A percentile compares a stretch with the other conserved stretches of the same genome.
Conservation (phyloP, 2,329 filamentous ascomycete species). For the Pyrenochaeta sp. region DNA sequence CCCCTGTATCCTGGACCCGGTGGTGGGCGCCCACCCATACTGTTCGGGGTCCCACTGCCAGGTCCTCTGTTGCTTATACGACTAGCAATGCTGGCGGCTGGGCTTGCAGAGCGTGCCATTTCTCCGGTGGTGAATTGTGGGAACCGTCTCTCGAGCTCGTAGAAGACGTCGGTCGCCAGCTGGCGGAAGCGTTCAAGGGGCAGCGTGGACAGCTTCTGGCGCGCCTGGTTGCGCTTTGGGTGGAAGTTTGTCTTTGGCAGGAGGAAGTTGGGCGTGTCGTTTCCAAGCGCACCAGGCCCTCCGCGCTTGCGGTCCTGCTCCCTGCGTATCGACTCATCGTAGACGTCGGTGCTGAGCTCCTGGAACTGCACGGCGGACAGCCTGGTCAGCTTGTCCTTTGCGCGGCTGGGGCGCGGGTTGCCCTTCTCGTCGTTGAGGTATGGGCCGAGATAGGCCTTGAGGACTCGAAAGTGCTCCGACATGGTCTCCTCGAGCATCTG, state of each 20-base stretch:
- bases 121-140: conserved; percentile 79
- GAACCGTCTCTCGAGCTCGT: conserved; percentile 89
- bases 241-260: conserved; percentile 90
- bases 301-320: conserved; percentile 68
- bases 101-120: conserved; percentile 72
- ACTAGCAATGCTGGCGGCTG: conserved; percentile 65
- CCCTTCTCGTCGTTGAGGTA: conserved; percentile 77
- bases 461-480: conserved; percentile 80
- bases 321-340: conserved; percentile 88
- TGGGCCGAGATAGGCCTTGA: conserved; percentile 77
- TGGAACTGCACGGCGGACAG: conserved; percentile 94
- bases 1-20: conserved; percentile 42
- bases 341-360: conserved; percentile 97
- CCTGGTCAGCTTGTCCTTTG: conserved; percentile 90
- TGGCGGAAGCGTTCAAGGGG: conserved; percentile 88
- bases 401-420: conserved; percentile 81
- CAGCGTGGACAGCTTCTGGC: conserved; percentile 91
- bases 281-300: conserved; percentile 58
- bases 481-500: conserved; percentile 73
- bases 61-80: conserved; percentile 65
- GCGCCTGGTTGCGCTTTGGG: conserved; percentile 96
- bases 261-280: conserved; percentile 66
- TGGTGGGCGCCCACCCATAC: conserved; percentile 55
- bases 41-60: conserved; percentile 69
- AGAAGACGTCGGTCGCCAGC: conserved; percentile 94